Evolutionary conservation across 495 filamentous ascomycete genomes (phyloP), one percentile per base, ranked within the genome.

Genomic region (Hypomontagnella submonticulosa): DNA sequence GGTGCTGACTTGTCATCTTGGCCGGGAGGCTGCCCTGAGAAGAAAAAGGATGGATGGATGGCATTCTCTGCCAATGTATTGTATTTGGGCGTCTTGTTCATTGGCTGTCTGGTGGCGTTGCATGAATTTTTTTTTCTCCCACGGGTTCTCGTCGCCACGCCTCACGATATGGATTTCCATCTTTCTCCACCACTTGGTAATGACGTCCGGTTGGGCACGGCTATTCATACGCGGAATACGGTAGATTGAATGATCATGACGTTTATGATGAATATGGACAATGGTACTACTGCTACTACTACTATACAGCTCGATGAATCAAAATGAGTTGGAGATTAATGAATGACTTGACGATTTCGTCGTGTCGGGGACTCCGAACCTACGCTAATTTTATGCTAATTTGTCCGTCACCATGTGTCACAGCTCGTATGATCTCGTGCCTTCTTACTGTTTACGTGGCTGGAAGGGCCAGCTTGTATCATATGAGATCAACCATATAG

Each of bases 201-300:
- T 69, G 60, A 69, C 56, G 60, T 63, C 66, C 66, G 60, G 66
- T 64, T 69, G 56, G 66, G 49, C 57, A 47, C 37, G 49, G 55
- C 62, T 53, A 69, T 54, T 56, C 59, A 64, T 50, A 60, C 43
- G 60, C 56, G 65, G 47, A 23, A 59, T 44, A 40, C 59, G 59
- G 59, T 69, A 69, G 66, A 69, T 69, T 69, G 66, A 64, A 69
- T 50, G 66, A 63, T 69, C 58, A 67, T 55, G 65, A 67, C 58
- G 65, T 34, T 67, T 69, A 69, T 55, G 66, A 69, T 38, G 36
- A 38, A 11, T 13, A 12, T 12, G 36, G 36, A 38, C 10, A 11
- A 38, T 27, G 23, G 23, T 27, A 27, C 62, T 58, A 65, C 16
- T 48, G 41, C 46, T 27, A 27, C 62, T 58, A 65, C 16, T 48